Evolutionary conservation across 306 rosid genomes (phyloP), one percentile per base, ranked within the genome.

Genomic region (Vachellia pachyceras): DNA sequence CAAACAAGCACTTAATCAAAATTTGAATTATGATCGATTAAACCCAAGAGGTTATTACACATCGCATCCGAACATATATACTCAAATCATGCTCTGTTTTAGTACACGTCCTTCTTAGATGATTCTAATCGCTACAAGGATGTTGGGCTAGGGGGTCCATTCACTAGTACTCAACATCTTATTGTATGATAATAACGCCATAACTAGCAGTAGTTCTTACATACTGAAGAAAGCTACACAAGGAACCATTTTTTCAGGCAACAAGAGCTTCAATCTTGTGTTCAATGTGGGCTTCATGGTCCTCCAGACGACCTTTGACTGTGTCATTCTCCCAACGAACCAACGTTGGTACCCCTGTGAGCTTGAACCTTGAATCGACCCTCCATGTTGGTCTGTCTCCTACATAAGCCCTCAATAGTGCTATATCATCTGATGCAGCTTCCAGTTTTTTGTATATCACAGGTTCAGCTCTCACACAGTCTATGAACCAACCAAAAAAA

Each of bases 401-500:
- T 55, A 93, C 99, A 80, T 89, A 91, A 41, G 93, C 97, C 86
- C 87, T 88, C 89, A 93, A 46, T 55, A 95, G 88, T 73, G 87
- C 94, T 25, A 93, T 84, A 49, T 90, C 89, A 49, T 86, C 91
- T 4, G 89, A 13, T 35, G 87, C 60, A 25, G 90, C 79, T 85
- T 93, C 96, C 13, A 95, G 90, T 85, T 85, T 93, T 84, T 90
- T 90, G 91, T 81, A 87, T 83, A 90, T 93, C 37, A 87, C 93
- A 20, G 99, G 99, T 82, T 93, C 99, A 40, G 94, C 97, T 86
- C 94, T 90, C 77, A 87, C 97, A 82, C 99, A 95, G 85, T 95
- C 98, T 95, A 82, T n/a, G n/a, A n/a, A n/a, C 7, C 2, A 86
- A 46, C 66, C 4, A 29, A 68, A 13, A 17, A 73, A 10, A 3